Conservation (phyloP, 116 monocot genomes). For the Dioscorea cayenensis region DNA sequence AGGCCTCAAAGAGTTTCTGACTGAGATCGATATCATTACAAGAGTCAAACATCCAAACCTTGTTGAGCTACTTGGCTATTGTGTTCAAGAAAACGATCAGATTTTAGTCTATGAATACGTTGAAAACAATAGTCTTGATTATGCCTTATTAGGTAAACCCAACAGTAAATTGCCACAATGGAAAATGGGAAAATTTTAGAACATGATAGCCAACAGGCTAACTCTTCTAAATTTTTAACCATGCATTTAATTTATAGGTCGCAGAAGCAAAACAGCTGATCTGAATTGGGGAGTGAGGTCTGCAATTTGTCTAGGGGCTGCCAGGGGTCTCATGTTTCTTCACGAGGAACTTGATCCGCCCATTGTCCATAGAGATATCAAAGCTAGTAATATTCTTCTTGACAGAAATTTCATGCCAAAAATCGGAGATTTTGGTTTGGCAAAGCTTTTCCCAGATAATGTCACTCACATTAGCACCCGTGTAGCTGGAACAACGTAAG, state of each 20-base stretch:
- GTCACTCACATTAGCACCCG: constrained; percentile 64
- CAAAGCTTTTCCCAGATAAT: constrained; percentile 69
- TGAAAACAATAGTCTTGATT: constrained; percentile 63
- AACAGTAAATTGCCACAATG: neutral
- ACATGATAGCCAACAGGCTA: neutral
- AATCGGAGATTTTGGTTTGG: constrained; percentile 76
- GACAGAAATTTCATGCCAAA: constrained; percentile 49
- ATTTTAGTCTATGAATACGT: constrained; percentile 72
- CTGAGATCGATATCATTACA: constrained; percentile 67
- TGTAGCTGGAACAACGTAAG: constrained; percentile 59
- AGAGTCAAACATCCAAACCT: constrained; percentile 77
- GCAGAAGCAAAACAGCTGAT: constrained; percentile 25
- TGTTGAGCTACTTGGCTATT: constrained; percentile 69
- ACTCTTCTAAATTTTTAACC: neutral
- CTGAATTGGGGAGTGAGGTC: constrained; percentile 54
- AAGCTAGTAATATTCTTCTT: constrained; percentile 73
- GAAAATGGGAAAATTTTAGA: neutral
- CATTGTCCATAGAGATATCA: constrained; percentile 83
- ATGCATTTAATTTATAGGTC: constrained; percentile 24
- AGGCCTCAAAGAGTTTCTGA: constrained; percentile 66
- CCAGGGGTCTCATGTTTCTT: constrained; percentile 70
- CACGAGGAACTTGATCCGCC: constrained; percentile 64
- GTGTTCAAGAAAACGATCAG: constrained; percentile 46
- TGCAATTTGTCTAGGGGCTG: constrained; percentile 58
- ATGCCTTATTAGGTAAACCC: constrained; percentile 50